Evolutionary conservation across 192 early-diverging fungal genomes (phyloP).

Genomic region (Podila horticola): DNA sequence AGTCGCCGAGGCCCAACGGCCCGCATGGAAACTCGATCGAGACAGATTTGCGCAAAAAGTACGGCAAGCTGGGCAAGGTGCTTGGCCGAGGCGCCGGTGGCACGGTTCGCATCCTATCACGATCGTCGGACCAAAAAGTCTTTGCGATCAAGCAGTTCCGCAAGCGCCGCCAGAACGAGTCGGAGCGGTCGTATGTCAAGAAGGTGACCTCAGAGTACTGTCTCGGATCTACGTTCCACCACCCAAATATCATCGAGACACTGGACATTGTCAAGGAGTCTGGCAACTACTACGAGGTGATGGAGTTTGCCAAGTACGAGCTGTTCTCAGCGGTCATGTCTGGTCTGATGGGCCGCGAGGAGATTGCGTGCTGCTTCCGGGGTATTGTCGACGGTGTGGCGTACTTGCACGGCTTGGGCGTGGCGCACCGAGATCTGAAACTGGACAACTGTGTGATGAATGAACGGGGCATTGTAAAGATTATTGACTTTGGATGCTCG

Average conservation of each 20-base stretch:
- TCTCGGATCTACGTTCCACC: conserved; percentile 78
- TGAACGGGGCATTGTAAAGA: conserved; percentile 81
- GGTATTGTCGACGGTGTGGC: conserved; percentile 85
- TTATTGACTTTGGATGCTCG: conserved; percentile 96
- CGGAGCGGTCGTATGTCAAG: conserved; percentile 80
- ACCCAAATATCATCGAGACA: conserved; percentile 83
- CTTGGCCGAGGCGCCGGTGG: conserved; percentile 76
- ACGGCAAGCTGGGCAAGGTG: conserved; percentile 63
- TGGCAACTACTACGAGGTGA: conserved; percentile 75
- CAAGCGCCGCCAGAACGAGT: conserved; percentile 64
- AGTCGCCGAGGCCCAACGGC: background rate
- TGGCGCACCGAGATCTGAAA: conserved; percentile 95
- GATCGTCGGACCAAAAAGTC: conserved; percentile 63
- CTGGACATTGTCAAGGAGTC: conserved; percentile 79
- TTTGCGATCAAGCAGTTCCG: conserved; percentile 83
- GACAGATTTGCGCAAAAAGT: conserved; percentile 40
- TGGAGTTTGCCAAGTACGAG: conserved; percentile 95
- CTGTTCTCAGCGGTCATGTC: conserved; percentile 83
- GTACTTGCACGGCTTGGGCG: conserved; percentile 90
- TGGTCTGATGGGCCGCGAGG: conserved; percentile 77
- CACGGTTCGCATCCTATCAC: conserved; percentile 68
- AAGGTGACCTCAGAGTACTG: conserved; percentile 88
- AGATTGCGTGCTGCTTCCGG: conserved; percentile 89
- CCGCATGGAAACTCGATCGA: background rate
- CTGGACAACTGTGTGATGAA: conserved; percentile 90